Percentiles rank a stretch among this genome's conserved stretches.
These are phyloP conservation scores for Meripilus lineatus DNA, from an alignment of 1,284 basidiomycete genomes.

Conservation along the genomic window DNA sequence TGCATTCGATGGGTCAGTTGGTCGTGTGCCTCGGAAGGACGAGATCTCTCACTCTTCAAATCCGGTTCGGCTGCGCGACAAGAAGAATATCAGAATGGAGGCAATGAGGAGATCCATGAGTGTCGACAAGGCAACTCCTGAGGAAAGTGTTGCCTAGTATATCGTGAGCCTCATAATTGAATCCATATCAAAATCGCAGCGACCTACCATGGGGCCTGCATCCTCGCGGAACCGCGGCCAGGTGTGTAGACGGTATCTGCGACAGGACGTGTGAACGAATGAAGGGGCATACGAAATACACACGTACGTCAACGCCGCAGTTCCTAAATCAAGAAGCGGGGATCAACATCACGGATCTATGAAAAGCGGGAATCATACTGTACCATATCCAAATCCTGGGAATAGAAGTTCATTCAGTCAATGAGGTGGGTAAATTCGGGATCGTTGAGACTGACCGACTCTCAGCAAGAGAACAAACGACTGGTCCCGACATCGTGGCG, in stretches of 20 bases:
- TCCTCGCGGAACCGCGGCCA: neutral
- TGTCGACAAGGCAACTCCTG: constrained; percentile 1
- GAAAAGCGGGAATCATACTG: too few relatives aligned
- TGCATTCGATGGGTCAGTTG: too few relatives aligned
- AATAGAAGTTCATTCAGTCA: too few relatives aligned
- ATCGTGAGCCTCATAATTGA: neutral
- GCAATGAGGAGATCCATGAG: constrained; percentile 5
- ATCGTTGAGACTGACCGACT: too few relatives aligned
- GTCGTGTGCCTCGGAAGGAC: neutral
- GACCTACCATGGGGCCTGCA: neutral
- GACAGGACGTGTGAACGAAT: neutral
- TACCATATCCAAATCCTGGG: constrained; percentile 1
- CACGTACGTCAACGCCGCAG: neutral
- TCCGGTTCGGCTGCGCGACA: neutral
- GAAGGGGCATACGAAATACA: neutral
- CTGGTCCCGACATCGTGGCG: too few relatives aligned
- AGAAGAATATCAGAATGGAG: constrained; percentile 4
- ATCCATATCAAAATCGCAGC: neutral
- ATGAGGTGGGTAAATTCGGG: too few relatives aligned
- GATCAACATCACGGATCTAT: too few relatives aligned
- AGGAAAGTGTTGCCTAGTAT: neutral
- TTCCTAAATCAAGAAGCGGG: neutral
- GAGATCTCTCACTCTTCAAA: neutral
- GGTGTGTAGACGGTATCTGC: neutral
- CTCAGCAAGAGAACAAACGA: too few relatives aligned